phyloP scores from a whole-genome alignment of 2,329 filamentous ascomycete genomes.

The Trichophyton mentagrophytes region DNA sequence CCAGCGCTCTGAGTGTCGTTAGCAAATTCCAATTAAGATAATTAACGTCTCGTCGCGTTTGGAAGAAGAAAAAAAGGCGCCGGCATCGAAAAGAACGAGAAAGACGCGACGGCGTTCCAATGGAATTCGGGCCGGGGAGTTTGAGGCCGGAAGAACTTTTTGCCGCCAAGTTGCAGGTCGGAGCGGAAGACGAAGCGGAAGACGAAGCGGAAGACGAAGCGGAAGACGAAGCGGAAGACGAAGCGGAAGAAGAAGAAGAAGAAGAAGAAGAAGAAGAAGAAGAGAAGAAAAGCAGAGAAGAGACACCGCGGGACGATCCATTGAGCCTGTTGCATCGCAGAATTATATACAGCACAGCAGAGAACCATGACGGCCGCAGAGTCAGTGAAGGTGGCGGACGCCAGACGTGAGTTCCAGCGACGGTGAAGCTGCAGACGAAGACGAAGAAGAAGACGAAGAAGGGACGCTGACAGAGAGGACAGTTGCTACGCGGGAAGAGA shows the following conservation, averaged over 20 bases:
- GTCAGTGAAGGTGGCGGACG: slow-evolving; percentile 2
- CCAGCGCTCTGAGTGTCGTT: not conserved
- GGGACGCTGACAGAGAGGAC: not conserved
- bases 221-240: no score
- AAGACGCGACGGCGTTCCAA: not conserved
- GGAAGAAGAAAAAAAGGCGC: not conserved
- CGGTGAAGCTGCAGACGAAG: not conserved
- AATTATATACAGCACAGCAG: not conserved
- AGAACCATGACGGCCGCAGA: slow-evolving; percentile 6
- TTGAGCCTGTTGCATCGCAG: not conserved
- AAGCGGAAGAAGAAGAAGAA: not conserved
- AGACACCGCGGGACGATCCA: not conserved
- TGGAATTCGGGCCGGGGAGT: no score
- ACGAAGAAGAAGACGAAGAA: not conserved
- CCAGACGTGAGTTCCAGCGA: slow-evolving; percentile 12
- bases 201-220: no score
- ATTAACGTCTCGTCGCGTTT: not conserved
- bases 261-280: no score
- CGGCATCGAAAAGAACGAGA: not conserved
- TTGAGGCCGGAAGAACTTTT: not conserved
- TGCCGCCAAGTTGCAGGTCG: not conserved
- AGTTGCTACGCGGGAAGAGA: slow-evolving; percentile 69
- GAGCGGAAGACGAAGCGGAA: not conserved
- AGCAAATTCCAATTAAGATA: not conserved
- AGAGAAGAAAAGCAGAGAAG: not conserved